Evolutionary conservation across 805 yeast species (phyloP).

Genomic region (Myxozyma sirexii): DNA sequence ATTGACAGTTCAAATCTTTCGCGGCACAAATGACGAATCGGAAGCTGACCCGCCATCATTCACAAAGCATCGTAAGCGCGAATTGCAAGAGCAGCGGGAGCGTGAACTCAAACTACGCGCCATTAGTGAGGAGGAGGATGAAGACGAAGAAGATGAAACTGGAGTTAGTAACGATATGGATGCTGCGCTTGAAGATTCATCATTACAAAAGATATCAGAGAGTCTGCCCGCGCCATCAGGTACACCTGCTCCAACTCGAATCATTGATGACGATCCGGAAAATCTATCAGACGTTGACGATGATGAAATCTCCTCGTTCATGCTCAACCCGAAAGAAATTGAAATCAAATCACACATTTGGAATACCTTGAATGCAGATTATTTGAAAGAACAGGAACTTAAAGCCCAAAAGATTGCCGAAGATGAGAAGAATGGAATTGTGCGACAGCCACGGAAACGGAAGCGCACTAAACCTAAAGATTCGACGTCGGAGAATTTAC

Average conservation of each 20-base stretch:
- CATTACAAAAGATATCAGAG: slow-evolving; percentile 35
- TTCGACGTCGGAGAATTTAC: slow-evolving; percentile 44
- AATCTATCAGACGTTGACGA: slow-evolving; percentile 79
- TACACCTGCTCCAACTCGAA: not conserved
- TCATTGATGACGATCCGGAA: slow-evolving; percentile 57
- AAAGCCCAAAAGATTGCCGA: slow-evolving; percentile 83
- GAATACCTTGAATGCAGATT: slow-evolving; percentile 88
- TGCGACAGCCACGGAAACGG: slow-evolving; percentile 52
- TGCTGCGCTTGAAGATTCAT: slow-evolving; percentile 36
- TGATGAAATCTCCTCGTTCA: slow-evolving; percentile 65
- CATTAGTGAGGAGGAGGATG: too few species aligned
- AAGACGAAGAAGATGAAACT: slow-evolving; percentile 16
- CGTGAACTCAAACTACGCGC: slow-evolving; percentile 9
- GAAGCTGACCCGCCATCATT: slow-evolving; percentile 84
- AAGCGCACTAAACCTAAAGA: slow-evolving; percentile 41
- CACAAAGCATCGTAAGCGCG: slow-evolving; percentile 56
- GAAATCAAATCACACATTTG: slow-evolving; percentile 79
- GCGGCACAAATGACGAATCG: slow-evolving; percentile 50
- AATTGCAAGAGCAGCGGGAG: slow-evolving; percentile 41
- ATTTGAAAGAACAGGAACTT: slow-evolving; percentile 78
- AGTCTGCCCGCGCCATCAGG: not conserved
- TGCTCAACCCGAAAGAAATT: slow-evolving; percentile 61
- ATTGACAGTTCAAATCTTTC: slow-evolving; percentile 72
- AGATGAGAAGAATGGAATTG: slow-evolving; percentile 78
- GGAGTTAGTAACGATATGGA: slow-evolving; percentile 39